Conservation (phyloP, 73 alveolate genomes). For the Paramecium pentaurelia region DNA sequence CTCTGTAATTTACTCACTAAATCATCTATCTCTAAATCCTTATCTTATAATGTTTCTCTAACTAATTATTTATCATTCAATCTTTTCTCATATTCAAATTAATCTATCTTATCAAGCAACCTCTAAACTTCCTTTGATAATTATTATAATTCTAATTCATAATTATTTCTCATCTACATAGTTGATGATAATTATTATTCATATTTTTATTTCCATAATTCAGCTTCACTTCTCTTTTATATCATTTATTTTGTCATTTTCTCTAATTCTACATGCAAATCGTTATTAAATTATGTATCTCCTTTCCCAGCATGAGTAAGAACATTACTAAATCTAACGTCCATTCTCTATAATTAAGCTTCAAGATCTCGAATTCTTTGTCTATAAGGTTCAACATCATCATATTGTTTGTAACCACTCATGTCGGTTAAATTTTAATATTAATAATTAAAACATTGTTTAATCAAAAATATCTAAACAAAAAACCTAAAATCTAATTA, state of each 20-base stretch:
- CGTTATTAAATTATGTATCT: neutral
- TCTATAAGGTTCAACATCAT: neutral
- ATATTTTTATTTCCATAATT: conserved; percentile 37
- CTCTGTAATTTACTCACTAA: neutral
- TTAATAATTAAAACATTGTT: neutral
- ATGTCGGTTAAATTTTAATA: neutral
- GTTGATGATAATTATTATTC: neutral
- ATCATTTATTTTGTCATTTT: neutral
- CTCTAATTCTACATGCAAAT: conserved; percentile 2
- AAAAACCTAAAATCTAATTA: neutral
- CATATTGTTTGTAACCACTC: neutral
- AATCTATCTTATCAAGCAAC: neutral
- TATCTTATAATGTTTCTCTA: neutral
- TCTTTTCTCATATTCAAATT: conserved; percentile 28
- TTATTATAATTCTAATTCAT: conserved; percentile 18
- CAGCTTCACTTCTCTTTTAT: conserved; percentile 16
- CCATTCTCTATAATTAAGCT: conserved; percentile 21
- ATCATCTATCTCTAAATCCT: conserved; percentile 16
- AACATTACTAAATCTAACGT: conserved; percentile 19
- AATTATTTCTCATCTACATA: conserved; percentile 21
- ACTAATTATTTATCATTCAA: neutral
- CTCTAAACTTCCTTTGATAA: conserved; percentile 19
- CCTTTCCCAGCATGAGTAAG: neutral
- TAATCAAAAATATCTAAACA: neutral
- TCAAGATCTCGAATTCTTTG: conserved; percentile 17